A percentile compares a stretch with the other conserved stretches of the same genome.
Evolutionary conservation across 2,329 filamentous ascomycete species (phyloP).

Genomic region (Purpureocillium takamizusanense): DNA sequence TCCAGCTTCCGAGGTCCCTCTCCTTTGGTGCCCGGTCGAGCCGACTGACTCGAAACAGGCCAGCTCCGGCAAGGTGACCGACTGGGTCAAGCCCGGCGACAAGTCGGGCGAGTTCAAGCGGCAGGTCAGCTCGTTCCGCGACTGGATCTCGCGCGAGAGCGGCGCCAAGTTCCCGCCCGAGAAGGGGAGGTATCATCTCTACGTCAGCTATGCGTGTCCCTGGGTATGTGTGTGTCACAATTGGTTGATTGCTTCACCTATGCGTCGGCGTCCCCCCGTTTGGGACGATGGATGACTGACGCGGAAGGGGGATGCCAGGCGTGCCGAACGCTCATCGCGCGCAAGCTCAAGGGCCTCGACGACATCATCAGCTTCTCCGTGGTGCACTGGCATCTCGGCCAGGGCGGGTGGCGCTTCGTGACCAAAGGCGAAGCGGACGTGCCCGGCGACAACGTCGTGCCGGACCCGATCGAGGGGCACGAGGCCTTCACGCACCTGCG

Average conservation of each 20-base stretch:
- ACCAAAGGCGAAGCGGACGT: slow-evolving; percentile 50
- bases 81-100: slow-evolving; percentile 74
- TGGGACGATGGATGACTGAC: too few relatives aligned
- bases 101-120: slow-evolving; percentile 89
- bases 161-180: slow-evolving; percentile 74
- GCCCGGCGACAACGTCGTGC: slow-evolving; percentile 53
- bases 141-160: slow-evolving; percentile 64
- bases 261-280: too few relatives aligned
- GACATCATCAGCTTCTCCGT: slow-evolving; percentile 69
- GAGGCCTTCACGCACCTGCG: slow-evolving; percentile 61
- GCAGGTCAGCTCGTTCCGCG: slow-evolving; percentile 72
- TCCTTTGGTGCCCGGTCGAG: too few relatives aligned
- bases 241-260: background rate
- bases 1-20: too few relatives aligned
- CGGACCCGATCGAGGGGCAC: slow-evolving; percentile 61
- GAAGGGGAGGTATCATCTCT: slow-evolving; percentile 87
- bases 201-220: slow-evolving; percentile 87
- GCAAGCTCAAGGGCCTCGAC: slow-evolving; percentile 86
- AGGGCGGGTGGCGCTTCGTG: slow-evolving; percentile 73
- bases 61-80: slow-evolving; percentile 42
- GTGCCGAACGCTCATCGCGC: slow-evolving; percentile 76
- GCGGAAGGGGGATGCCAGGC: too few relatives aligned
- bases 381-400: slow-evolving; percentile 85
- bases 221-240: slow-evolving; percentile 47
- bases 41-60: slow-evolving; percentile 1